phyloP scores from a whole-genome alignment of 768 basidiomycete species.

The Phallus indusiatus region DNA sequence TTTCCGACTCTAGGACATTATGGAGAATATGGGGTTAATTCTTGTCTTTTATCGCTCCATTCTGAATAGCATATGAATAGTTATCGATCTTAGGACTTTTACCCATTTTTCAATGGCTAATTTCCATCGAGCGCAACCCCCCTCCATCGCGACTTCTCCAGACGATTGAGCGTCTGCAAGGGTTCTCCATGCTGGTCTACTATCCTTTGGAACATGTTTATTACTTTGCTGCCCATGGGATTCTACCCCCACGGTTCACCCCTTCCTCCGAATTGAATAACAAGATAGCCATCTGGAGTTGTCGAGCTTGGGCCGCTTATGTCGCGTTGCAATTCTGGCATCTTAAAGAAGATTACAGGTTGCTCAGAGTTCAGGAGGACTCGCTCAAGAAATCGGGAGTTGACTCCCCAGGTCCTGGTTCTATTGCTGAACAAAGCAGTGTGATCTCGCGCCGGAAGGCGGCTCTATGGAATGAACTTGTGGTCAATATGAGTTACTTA shows the following conservation, averaged over 20 bases:
- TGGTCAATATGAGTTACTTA: conserved; percentile 67
- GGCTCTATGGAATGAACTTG: conserved; percentile 59
- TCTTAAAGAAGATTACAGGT: conserved; percentile 54
- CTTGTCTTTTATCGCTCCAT: not conserved
- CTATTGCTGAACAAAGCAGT: conserved; percentile 36
- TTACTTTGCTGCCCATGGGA: conserved; percentile 51
- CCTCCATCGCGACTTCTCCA: conserved; percentile 62
- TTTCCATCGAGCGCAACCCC: conserved; percentile 60
- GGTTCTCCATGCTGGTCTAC: conserved; percentile 64
- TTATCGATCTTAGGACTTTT: conserved; percentile 44
- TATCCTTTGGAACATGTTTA: conserved; percentile 73
- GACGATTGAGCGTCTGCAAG: conserved; percentile 73
- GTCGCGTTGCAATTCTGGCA: conserved; percentile 69
- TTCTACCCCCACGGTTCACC: conserved; percentile 47
- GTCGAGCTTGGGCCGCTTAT: conserved; percentile 75
- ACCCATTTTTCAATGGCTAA: conserved; percentile 73
- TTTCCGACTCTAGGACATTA: conserved; percentile 62
- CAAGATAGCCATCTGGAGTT: conserved; percentile 57
- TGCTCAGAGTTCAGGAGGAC: conserved; percentile 46
- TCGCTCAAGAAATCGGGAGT: conserved; percentile 46
- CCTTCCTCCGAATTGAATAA: conserved; percentile 24
- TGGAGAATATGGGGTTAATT: conserved; percentile 76
- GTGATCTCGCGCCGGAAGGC: conserved; percentile 54
- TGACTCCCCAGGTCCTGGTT: conserved; percentile 26
- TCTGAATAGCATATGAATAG: not conserved